phyloP scores from a whole-genome alignment of 116 monocot species.

The Dioscorea cayenensis region DNA sequence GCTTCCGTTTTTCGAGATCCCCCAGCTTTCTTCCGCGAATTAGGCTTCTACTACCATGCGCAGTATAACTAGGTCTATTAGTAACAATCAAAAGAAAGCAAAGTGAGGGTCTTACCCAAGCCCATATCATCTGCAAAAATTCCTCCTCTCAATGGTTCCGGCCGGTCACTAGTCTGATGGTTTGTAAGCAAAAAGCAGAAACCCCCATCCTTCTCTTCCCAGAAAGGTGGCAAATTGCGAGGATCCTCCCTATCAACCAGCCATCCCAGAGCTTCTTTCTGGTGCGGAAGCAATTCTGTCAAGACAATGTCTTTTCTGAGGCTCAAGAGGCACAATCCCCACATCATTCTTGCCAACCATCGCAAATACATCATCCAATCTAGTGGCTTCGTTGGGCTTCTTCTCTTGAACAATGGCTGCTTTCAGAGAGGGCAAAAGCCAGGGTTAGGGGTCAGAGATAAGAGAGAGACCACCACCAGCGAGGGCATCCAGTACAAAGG shows the following conservation, averaged over 20 bases:
- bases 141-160: conserved; percentile 66
- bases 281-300: conserved; percentile 71
- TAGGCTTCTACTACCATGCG: conserved; percentile 9
- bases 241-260: conserved; percentile 59
- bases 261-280: conserved; percentile 91
- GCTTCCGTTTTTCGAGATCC: conserved; percentile 5
- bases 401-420: conserved; percentile 40
- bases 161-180: conserved; percentile 41
- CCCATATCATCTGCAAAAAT: conserved; percentile 99
- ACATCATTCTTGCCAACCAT: conserved; percentile 33
- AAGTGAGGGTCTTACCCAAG: conserved; percentile 84
- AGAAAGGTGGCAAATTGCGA: conserved; percentile 65
- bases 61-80: conserved; percentile 10
- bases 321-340: conserved; percentile 21
- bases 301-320: conserved; percentile 46
- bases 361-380: conserved; percentile 63
- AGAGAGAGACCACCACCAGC: conserved; percentile 36
- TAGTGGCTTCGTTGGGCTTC: conserved; percentile 8
- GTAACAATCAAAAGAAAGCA: conserved; percentile 77
- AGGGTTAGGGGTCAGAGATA: conserved; percentile 25
- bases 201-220: conserved; percentile 52
- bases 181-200: conserved; percentile 73
- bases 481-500: conserved; percentile 33
- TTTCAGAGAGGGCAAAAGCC: conserved; percentile 68
- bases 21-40: conserved; percentile 5